Evolutionary conservation across 2,329 filamentous ascomycete genomes (phyloP), one percentile per base, ranked within the genome.

Genomic region (Eurotiales sp.): DNA sequence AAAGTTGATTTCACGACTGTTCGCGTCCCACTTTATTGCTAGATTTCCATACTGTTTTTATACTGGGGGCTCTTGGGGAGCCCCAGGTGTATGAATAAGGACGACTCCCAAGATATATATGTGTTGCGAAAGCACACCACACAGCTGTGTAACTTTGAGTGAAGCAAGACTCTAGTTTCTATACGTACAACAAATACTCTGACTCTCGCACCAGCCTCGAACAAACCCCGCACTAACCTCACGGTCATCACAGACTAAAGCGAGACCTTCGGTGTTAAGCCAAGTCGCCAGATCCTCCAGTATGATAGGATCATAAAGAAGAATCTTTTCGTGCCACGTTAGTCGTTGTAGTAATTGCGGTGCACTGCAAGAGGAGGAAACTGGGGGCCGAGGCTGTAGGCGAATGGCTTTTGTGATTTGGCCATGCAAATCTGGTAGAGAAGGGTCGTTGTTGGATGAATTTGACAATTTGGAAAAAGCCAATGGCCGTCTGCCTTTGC

Each of bases 311-410:
- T 97, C 91, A 65, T 95, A 97, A 65, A 97, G 82, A 5, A 97
- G 75, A 42, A 99, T 96, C 71, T 90, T 95, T 69, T 97, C 90
- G 60, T 95, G 79, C 88, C 91, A 97, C 2, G 82, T 90, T 2
- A 76, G 77, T 2, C 65, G 62, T 36, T 37, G 39, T 37, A 23
- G 6, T 21, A 37, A 11, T 5, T 15, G 41, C 3, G 25, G 12
- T 25, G 41, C 61, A 65, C 6, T 66, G 64, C 51, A 77, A 64
- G 8, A 66, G 69, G 2, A 68, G 68, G 4, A 68, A 46, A 19
- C 51, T 49, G 17, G 22, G 14, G 56, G 54, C 8, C 55, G 71
- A 15, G 71, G 63, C 23, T 76, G 70, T 6, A 65, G 63, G 32
- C 70, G 75, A 30, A 84, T 67, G 2, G 75, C 72, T 10, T 66